phyloP scores from a whole-genome alignment of 768 basidiomycete genomes.

The Nidularia sp. region DNA sequence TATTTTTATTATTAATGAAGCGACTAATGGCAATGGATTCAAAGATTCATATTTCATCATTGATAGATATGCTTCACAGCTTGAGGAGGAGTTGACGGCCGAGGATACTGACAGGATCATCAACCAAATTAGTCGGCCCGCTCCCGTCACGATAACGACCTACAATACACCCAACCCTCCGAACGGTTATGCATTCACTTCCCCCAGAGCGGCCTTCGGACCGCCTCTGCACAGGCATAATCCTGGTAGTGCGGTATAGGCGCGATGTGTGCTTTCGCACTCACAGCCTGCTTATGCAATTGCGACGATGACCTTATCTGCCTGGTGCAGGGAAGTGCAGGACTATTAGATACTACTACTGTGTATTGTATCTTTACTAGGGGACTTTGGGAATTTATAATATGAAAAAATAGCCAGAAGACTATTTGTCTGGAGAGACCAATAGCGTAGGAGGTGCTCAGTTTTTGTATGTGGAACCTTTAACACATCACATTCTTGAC shows the following conservation, averaged over 20 bases:
- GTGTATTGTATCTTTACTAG: too few species aligned
- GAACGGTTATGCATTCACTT: slow-evolving; percentile 12
- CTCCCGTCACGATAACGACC: slow-evolving; percentile 13
- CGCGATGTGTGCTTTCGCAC: not conserved
- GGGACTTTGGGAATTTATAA: too few species aligned
- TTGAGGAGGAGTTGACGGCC: slow-evolving; percentile 42
- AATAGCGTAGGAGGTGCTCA: too few species aligned
- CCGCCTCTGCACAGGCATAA: slow-evolving; percentile 8
- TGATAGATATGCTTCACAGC: slow-evolving; percentile 47
- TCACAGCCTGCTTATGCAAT: not conserved
- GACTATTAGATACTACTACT: not conserved
- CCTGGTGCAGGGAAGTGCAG: slow-evolving; percentile 3
- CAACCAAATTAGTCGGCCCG: slow-evolving; percentile 15
- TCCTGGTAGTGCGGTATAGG: slow-evolving; percentile 7
- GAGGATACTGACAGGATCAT: slow-evolving; percentile 4
- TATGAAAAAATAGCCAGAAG: too few species aligned
- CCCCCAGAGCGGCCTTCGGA: slow-evolving; percentile 12
- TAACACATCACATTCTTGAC: too few species aligned
- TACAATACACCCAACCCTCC: not conserved
- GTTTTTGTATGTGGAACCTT: too few species aligned
- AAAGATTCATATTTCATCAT: slow-evolving; percentile 51
- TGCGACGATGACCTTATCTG: not conserved
- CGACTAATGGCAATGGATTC: slow-evolving; percentile 3
- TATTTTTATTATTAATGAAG: not conserved
- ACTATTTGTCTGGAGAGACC: too few species aligned